phyloP scores from a whole-genome alignment of 169 alveolate species.

The Sarcocystis neurona region DNA sequence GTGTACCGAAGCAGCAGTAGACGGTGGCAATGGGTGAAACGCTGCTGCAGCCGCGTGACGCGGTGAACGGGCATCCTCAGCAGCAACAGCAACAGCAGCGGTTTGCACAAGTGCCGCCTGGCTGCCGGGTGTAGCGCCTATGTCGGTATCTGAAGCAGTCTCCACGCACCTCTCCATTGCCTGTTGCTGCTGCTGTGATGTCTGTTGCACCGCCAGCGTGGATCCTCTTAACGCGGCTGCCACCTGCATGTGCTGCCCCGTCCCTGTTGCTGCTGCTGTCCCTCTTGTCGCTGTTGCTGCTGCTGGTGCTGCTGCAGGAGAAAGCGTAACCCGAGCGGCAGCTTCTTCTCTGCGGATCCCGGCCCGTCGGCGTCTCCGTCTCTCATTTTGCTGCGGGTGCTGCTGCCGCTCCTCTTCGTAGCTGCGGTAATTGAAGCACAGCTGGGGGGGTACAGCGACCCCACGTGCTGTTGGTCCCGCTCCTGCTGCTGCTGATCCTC shows the following conservation, averaged over 20 bases:
- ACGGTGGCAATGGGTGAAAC: no score
- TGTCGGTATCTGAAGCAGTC: no score
- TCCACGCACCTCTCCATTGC: no score
- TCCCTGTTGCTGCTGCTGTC: background rate
- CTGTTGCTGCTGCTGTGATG: no score
- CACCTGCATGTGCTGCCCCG: background rate
- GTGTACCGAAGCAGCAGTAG: no score
- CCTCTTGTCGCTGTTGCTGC: background rate
- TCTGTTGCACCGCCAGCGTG: no score
- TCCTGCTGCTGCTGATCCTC: background rate
- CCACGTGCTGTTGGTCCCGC: background rate
- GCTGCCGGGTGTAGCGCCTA: background rate
- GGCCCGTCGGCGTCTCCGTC: background rate
- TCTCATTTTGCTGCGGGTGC: background rate
- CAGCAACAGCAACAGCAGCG: background rate
- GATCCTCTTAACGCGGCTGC: no score
- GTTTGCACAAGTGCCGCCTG: background rate
- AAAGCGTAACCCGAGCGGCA: background rate
- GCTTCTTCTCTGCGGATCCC: background rate
- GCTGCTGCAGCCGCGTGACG: no score
- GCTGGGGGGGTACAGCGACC: background rate
- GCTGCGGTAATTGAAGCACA: constrained; percentile 14
- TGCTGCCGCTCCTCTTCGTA: constrained; percentile 3
- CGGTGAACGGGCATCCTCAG: no score
- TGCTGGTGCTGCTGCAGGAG: no score